phyloP scores from a whole-genome alignment of 345 rosid genomes.

The Limnanthes douglasii region DNA sequence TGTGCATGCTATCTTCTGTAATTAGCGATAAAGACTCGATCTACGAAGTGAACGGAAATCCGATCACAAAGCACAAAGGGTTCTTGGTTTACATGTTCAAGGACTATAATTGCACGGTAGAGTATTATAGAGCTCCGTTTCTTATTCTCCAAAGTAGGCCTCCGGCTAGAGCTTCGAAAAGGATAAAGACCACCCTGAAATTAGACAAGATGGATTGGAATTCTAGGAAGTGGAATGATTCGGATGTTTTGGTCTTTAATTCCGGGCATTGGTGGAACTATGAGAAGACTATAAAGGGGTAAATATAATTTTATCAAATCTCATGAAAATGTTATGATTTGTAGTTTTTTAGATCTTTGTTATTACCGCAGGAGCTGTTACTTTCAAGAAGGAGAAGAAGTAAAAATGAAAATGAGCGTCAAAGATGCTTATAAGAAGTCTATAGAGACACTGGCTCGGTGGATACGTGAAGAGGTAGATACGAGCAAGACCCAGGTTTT shows the following conservation, averaged over 20 bases:
- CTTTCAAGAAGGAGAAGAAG: constrained; percentile 64
- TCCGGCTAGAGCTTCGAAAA: constrained; percentile 35
- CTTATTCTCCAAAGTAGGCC: constrained; percentile 73
- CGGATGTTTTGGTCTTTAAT: constrained; percentile 73
- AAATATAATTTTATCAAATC: no score
- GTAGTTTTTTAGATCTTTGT: constrained; percentile 2
- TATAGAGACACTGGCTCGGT: constrained; percentile 46
- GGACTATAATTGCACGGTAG: constrained; percentile 78
- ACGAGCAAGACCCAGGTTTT: constrained; percentile 58
- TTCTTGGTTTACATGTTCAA: constrained; percentile 61
- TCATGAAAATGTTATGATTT: no score
- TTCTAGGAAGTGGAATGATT: constrained; percentile 49
- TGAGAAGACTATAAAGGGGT: constrained; percentile 89
- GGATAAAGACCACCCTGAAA: constrained; percentile 56
- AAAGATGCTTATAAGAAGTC: constrained; percentile 53
- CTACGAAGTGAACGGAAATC: constrained; percentile 77
- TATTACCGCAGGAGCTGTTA: constrained; percentile 55
- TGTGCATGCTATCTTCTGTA: constrained; percentile 73
- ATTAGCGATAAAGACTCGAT: constrained; percentile 35
- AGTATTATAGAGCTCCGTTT: constrained; percentile 84
- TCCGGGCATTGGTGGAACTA: constrained; percentile 97
- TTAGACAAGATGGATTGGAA: constrained; percentile 85
- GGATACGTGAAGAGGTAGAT: constrained; percentile 57
- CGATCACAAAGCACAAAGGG: constrained; percentile 87
- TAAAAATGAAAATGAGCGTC: constrained; percentile 39